Conservation (phyloP, 2,329 filamentous ascomycete species). For the Colletotrichum coccodes region DNA sequence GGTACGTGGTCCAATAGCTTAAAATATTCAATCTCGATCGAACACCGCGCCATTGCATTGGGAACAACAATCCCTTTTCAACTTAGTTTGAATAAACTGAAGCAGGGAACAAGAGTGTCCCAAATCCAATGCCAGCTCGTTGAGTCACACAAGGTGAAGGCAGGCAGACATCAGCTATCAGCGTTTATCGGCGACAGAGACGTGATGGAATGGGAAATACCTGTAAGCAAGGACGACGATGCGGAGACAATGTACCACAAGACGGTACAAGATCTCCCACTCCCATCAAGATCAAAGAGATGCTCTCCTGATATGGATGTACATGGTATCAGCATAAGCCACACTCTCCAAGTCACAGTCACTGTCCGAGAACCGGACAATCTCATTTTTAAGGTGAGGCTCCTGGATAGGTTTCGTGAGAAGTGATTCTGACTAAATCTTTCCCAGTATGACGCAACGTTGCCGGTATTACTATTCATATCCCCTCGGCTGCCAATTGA, state of each 20-base stretch:
- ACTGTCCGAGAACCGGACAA: neutral
- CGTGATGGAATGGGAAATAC: constrained; percentile 1
- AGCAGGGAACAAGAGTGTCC: neutral
- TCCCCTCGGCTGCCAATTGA: constrained; percentile 12
- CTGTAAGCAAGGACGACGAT: neutral
- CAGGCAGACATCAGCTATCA: neutral
- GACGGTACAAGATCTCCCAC: neutral
- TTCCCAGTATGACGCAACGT: neutral
- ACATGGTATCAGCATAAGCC: constrained; percentile 1
- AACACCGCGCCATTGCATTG: constrained; percentile 18
- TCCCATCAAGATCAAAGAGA: constrained; percentile 1
- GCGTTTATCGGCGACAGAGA: neutral
- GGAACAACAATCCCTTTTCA: constrained; percentile 11
- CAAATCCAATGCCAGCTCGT: neutral
- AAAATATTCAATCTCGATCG: neutral
- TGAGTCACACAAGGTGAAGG: constrained; percentile 1
- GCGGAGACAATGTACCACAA: neutral
- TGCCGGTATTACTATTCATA: constrained; percentile 9
- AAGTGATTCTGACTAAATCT: no score
- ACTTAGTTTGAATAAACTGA: constrained; percentile 3
- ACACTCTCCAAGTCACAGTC: constrained; percentile 3
- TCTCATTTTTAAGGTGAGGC: neutral
- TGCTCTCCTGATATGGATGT: constrained; percentile 12
- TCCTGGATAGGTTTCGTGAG: no score
- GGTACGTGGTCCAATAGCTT: constrained; percentile 4